Conservation (phyloP, 169 alveolate genomes). For the Perkinsus chesapeaki region DNA sequence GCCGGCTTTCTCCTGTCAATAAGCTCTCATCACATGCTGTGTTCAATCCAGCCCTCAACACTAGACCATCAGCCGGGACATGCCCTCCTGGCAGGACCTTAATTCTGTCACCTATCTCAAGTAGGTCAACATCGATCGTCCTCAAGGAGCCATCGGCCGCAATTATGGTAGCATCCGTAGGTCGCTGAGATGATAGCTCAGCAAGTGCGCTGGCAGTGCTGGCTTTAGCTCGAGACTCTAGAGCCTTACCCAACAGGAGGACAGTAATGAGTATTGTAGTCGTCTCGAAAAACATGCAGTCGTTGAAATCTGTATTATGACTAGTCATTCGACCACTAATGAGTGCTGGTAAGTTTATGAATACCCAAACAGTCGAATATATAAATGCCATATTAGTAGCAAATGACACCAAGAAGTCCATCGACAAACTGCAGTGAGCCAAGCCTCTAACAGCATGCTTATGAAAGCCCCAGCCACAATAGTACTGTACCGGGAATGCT, state of each 20-base stretch:
- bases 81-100: constrained; percentile 15
- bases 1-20: constrained; percentile 21
- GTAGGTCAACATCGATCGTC: constrained; percentile 5
- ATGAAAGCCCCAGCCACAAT: constrained; percentile 9
- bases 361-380: neutral
- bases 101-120: constrained; percentile 12
- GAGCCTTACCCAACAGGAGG: constrained; percentile 17
- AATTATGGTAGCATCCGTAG: neutral
- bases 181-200: constrained; percentile 4
- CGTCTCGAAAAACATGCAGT: constrained; percentile 12
- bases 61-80: constrained; percentile 19
- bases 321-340: neutral
- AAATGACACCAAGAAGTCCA: constrained; percentile 5
- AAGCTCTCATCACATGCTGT: constrained; percentile 8
- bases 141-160: neutral
- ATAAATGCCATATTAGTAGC: neutral
- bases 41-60: neutral
- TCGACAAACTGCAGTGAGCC: neutral
- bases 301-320: neutral
- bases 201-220: constrained; percentile 15
- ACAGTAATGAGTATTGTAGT: constrained; percentile 12
- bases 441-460: neutral
- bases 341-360: neutral
- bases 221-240: constrained; percentile 4
- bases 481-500: neutral